These are phyloP conservation scores for Aureobasidium subglaciale DNA, from an alignment of 2,329 filamentous ascomycete genomes.

Conservation along the genomic window DNA sequence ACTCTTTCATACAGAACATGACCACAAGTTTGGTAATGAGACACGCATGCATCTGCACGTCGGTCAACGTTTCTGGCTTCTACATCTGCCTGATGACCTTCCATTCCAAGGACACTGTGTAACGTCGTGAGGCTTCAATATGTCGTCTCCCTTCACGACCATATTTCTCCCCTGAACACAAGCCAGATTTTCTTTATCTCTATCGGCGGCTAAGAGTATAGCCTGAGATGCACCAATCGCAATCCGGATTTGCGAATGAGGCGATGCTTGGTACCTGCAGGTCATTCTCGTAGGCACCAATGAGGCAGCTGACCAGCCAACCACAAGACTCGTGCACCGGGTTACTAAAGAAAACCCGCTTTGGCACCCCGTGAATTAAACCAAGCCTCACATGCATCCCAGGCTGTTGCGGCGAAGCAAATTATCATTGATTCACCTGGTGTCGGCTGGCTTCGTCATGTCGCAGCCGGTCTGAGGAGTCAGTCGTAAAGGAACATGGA, in stretches of 20 bases:
- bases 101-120: background rate
- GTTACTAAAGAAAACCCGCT: conserved; percentile 1
- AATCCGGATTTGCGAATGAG: background rate
- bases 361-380: background rate
- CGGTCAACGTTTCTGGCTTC: background rate
- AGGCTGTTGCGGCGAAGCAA: background rate
- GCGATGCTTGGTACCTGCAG: conserved; percentile 12
- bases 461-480: conserved; percentile 2
- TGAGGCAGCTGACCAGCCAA: conserved; percentile 13
- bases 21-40: background rate
- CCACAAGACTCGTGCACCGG: conserved; percentile 10
- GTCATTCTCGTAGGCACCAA: conserved; percentile 10
- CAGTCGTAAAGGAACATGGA: background rate
- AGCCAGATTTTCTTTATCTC: background rate
- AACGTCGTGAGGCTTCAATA: conserved; percentile 4
- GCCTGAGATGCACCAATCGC: background rate
- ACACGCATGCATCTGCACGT: conserved; percentile 1
- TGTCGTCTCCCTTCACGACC: background rate
- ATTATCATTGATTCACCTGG: background rate
- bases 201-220: background rate
- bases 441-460: conserved; percentile 12
- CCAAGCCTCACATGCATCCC: conserved; percentile 10
- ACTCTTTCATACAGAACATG: background rate
- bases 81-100: background rate
- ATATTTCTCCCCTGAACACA: background rate